phyloP scores from a whole-genome alignment of 1,139 yeast genomes.

The Hansenula sp. region DNA sequence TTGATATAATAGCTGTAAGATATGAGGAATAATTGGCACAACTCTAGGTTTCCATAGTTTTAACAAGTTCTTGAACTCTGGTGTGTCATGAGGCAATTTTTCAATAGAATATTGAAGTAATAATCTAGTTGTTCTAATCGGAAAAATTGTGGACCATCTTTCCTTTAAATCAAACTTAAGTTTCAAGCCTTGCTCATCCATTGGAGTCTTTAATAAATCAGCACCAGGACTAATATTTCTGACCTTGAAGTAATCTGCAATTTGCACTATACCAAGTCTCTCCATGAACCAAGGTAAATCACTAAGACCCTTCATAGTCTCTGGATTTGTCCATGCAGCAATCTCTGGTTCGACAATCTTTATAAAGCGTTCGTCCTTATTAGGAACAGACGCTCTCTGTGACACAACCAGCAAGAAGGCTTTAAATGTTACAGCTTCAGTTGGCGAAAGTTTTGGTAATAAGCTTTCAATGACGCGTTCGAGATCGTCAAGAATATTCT shows the following conservation, averaged over 20 bases:
- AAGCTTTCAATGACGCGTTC: slow-evolving; percentile 78
- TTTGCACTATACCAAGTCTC: slow-evolving; percentile 87
- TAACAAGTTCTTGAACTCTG: slow-evolving; percentile 68
- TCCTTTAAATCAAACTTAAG: slow-evolving; percentile 76
- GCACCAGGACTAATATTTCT: slow-evolving; percentile 78
- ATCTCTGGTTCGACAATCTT: slow-evolving; percentile 91
- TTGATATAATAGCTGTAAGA: slow-evolving; percentile 80
- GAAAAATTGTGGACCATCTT: slow-evolving; percentile 92
- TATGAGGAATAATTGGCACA: slow-evolving; percentile 87
- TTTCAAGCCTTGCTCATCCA: slow-evolving; percentile 86
- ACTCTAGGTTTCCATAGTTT: slow-evolving; percentile 90
- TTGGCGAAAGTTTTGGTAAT: slow-evolving; percentile 73
- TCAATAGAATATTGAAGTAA: slow-evolving; percentile 95
- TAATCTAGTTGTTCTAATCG: slow-evolving; percentile 91
- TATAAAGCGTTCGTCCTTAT: slow-evolving; percentile 70
- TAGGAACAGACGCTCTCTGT: slow-evolving; percentile 71
- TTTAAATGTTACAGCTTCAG: slow-evolving; percentile 90
- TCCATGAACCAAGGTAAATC: slow-evolving; percentile 98
- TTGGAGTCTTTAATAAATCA: slow-evolving; percentile 67
- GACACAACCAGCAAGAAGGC: slow-evolving; percentile 89
- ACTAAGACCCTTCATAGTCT: slow-evolving; percentile 81
- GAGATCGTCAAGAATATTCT: slow-evolving; percentile 72
- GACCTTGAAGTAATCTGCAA: slow-evolving; percentile 83
- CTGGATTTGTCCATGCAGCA: slow-evolving; percentile 88
- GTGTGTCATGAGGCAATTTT: slow-evolving; percentile 72